Evolutionary conservation across 495 filamentous ascomycete species (phyloP).

Genomic region (Daldinia decipiens): DNA sequence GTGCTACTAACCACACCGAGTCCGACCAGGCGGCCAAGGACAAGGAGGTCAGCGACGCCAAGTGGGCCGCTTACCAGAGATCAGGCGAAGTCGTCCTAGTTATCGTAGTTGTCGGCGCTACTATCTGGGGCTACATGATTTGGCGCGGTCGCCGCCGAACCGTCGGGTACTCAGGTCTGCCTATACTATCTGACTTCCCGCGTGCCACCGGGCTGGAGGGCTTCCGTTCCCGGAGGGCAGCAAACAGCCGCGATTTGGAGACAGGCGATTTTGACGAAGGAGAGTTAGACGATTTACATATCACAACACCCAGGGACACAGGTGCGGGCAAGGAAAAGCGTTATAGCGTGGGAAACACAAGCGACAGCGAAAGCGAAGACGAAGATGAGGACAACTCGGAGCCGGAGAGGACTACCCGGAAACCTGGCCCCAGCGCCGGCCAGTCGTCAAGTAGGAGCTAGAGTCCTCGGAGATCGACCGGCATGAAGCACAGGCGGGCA

Average conservation of each 20-base stretch:
- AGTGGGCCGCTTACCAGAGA: slow-evolving; percentile 91
- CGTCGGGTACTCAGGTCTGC: slow-evolving; percentile 64
- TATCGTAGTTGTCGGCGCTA: slow-evolving; percentile 82
- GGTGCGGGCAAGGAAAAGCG: slow-evolving; percentile 49
- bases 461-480: slow-evolving; percentile 16
- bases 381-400: slow-evolving; percentile 42
- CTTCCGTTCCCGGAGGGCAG: slow-evolving; percentile 60
- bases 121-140: slow-evolving; percentile 84
- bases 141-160: slow-evolving; percentile 76
- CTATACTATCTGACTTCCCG: slow-evolving; percentile 39
- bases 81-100: slow-evolving; percentile 90
- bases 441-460: slow-evolving; percentile 36
- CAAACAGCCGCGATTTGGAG: slow-evolving; percentile 70
- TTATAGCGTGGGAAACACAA: slow-evolving; percentile 69
- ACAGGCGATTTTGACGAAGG: slow-evolving; percentile 90
- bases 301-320: slow-evolving; percentile 56
- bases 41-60: slow-evolving; percentile 81
- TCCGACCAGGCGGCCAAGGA: slow-evolving; percentile 76
- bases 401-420: slow-evolving; percentile 10
- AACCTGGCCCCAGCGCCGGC: slow-evolving; percentile 9
- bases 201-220: slow-evolving; percentile 55
- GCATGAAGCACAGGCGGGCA: slow-evolving; percentile 21
- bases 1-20: slow-evolving; percentile 76
- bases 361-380: slow-evolving; percentile 59
- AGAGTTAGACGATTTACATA: slow-evolving; percentile 80